Conservation (phyloP, 768 basidiomycete species). For the Lepiota venenata region DNA sequence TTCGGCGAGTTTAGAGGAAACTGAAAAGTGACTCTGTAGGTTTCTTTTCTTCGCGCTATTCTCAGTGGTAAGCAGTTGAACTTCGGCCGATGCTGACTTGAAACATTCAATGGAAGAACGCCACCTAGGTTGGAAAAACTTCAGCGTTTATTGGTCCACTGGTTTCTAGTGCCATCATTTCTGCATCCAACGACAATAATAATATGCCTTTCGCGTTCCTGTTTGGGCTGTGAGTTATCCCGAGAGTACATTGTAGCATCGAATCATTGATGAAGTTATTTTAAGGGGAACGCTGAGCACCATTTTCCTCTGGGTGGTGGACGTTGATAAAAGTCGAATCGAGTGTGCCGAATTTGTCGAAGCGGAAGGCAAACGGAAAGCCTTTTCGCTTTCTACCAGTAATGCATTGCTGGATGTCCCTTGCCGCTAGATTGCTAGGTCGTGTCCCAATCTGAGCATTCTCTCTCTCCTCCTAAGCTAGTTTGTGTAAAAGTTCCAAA, state of each 20-base stretch:
- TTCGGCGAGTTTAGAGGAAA: background rate
- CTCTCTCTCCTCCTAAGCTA: too few species aligned
- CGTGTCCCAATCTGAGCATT: too few species aligned
- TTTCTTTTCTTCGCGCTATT: constrained; percentile 76
- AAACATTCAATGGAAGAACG: background rate
- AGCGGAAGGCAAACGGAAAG: constrained; percentile 40
- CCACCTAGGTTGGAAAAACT: constrained; percentile 60
- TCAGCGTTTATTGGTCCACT: constrained; percentile 77
- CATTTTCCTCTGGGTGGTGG: constrained; percentile 58
- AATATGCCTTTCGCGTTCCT: constrained; percentile 78
- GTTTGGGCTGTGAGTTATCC: constrained; percentile 53
- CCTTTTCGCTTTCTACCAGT: constrained; percentile 13
- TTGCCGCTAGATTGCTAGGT: background rate
- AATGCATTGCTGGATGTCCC: background rate
- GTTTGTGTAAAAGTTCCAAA: too few species aligned
- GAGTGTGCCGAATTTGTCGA: constrained; percentile 62
- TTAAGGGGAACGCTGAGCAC: constrained; percentile 50
- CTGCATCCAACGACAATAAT: constrained; percentile 61
- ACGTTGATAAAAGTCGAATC: constrained; percentile 57
- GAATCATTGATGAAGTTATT: background rate
- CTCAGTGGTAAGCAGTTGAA: constrained; percentile 46
- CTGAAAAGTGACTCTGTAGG: constrained; percentile 27
- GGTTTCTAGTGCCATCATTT: constrained; percentile 73
- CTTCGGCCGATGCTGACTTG: background rate
- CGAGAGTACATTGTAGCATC: background rate